Evolutionary conservation across 106 monocot genomes (phyloP).

Genomic region (Agapanthus africanus): DNA sequence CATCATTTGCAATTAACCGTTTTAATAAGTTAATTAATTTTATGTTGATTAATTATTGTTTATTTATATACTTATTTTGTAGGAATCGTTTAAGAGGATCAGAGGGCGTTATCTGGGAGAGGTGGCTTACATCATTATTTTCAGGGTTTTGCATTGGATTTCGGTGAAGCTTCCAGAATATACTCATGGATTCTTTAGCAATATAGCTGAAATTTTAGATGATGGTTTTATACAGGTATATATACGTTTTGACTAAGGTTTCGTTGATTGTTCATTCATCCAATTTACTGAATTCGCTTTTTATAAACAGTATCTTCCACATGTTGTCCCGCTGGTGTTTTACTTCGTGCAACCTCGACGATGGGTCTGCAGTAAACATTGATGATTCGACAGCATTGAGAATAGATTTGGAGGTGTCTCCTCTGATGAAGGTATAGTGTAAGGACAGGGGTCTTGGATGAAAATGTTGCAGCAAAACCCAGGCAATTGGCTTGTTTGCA

Average conservation of each 20-base stretch:
- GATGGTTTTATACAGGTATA: slow-evolving; percentile 46
- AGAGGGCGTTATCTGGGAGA: slow-evolving; percentile 43
- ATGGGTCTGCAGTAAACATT: slow-evolving; percentile 84
- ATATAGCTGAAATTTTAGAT: slow-evolving; percentile 89
- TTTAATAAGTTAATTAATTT: not conserved
- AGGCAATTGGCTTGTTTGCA: slow-evolving; percentile 90
- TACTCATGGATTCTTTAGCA: slow-evolving; percentile 98
- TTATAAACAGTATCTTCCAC: slow-evolving; percentile 70
- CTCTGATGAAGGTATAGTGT: slow-evolving; percentile 95
- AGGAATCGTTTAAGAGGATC: slow-evolving; percentile 72
- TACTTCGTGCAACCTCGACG: slow-evolving; percentile 97
- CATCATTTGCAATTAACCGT: not conserved
- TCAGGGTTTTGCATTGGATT: slow-evolving; percentile 89
- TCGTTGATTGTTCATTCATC: too few relatives aligned
- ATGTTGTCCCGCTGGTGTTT: slow-evolving; percentile 85
- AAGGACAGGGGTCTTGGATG: slow-evolving; percentile 93
- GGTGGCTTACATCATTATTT: too few relatives aligned
- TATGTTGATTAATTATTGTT: too few relatives aligned
- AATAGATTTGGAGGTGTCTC: slow-evolving; percentile 85
- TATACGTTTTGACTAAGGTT: not conserved
- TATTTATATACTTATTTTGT: too few relatives aligned
- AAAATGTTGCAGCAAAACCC: slow-evolving; percentile 96
- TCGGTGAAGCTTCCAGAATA: slow-evolving; percentile 94
- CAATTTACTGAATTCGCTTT: not conserved
- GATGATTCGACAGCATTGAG: slow-evolving; percentile 69